Percentiles rank a stretch among this genome's conserved stretches.
phyloP scores from a whole-genome alignment of 106 monocot genomes.

The Dactylorhiza incarnata region DNA sequence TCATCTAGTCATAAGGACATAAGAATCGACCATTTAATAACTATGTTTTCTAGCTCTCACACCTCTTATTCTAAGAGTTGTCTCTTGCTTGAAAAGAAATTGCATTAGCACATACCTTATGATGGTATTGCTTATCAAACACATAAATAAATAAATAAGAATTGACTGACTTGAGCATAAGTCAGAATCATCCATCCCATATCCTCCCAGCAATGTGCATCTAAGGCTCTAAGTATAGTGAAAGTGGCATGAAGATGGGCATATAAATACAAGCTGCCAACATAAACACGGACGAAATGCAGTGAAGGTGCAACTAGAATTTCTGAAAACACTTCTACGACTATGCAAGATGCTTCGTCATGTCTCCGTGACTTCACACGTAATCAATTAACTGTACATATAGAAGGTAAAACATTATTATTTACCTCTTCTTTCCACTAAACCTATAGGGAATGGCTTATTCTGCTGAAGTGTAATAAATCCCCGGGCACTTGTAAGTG shows the following conservation, averaged over 20 bases:
- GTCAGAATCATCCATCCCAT: background rate
- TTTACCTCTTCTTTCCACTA: slow-evolving; percentile 58
- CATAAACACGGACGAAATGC: background rate
- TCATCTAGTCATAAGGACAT: too few relatives aligned
- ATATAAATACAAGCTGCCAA: background rate
- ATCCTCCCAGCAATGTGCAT: background rate
- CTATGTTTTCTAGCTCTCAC: too few relatives aligned
- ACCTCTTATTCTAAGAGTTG: too few relatives aligned
- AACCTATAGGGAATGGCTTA: slow-evolving; percentile 54
- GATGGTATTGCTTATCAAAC: background rate
- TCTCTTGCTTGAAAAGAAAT: too few relatives aligned
- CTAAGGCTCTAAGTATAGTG: background rate
- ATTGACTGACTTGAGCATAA: background rate
- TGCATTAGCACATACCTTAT: background rate
- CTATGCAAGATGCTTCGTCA: background rate
- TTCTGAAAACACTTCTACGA: too few relatives aligned
- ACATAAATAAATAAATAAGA: background rate
- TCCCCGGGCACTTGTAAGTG: slow-evolving; percentile 48
- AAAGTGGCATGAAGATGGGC: background rate
- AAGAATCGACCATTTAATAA: too few relatives aligned
- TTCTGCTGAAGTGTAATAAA: slow-evolving; percentile 45
- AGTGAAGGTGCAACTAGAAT: background rate
- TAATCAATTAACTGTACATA: background rate
- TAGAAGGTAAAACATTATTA: background rate
- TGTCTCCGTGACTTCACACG: background rate